A percentile compares a stretch with the other conserved stretches of the same genome.
These are phyloP conservation scores for Acer negundo DNA, from an alignment of 345 rosid genomes.

Conservation along the genomic window DNA sequence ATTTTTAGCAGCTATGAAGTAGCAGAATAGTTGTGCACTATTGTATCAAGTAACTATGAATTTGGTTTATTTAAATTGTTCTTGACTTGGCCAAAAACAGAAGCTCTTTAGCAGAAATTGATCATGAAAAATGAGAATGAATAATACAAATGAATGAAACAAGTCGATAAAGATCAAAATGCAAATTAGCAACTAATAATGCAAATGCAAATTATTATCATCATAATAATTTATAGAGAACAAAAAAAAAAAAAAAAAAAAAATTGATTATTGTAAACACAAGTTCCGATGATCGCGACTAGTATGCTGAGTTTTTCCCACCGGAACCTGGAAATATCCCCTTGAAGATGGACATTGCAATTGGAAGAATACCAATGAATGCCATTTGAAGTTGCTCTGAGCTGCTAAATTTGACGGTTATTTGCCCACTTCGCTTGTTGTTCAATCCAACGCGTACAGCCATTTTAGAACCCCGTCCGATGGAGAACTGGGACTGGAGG, in stretches of 20 bases:
- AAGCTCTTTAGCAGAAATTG: background rate
- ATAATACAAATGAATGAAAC: too few species aligned
- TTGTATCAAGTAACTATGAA: background rate
- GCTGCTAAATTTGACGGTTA: conserved; percentile 45
- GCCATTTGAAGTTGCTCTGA: conserved; percentile 39
- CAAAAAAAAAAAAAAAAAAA: background rate
- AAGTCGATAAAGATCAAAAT: background rate
- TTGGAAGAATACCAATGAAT: conserved; percentile 37
- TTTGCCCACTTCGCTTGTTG: conserved; percentile 42
- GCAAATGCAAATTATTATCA: background rate
- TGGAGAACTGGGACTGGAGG: conserved; percentile 42
- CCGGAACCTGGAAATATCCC: conserved; percentile 21
- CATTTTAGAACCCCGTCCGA: conserved; percentile 38
- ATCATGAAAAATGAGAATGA: background rate
- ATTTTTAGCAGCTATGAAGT: too few species aligned
- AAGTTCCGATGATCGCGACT: background rate
- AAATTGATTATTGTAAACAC: background rate
- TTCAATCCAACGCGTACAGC: conserved; percentile 41
- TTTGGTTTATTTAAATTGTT: background rate
- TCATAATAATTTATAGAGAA: background rate
- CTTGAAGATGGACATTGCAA: conserved; percentile 30
- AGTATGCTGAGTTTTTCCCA: conserved; percentile 7
- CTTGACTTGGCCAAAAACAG: background rate
- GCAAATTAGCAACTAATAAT: too few species aligned
- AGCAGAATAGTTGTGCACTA: background rate